Base-by-base conservation (phyloP, 768 basidiomycete species). In the Kwoniella mangroviensis region DNA sequence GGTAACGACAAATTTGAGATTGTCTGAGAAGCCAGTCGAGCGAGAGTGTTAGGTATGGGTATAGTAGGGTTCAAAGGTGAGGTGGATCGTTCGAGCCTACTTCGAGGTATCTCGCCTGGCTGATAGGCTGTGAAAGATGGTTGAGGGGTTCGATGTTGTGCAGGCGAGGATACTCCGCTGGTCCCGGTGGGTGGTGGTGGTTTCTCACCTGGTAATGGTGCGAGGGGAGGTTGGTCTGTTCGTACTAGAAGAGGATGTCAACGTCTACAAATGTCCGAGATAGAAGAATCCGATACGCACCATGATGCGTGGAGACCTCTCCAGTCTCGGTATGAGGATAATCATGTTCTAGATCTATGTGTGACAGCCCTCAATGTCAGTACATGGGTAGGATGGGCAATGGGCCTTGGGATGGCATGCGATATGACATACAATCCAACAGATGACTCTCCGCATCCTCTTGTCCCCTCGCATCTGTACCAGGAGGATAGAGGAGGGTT, bases 381-480 rank as follows among this genome's bases (percentile, higher is more conserved):
- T 34, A 34, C 9, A 34, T 34, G 34, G 34, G 9, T n/a, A 7
- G 34, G 4, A 34, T 34, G 9, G 34, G 34, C 34, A 34, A 7
- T 7, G 34, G 1, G 34, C 6, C 34, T 7, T 34, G 34, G 34
- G 6, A 60, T 60, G 10, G 15, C 21, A 21, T 11, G 15, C 13
- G 40, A 4, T 13, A 26, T 26, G 21, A 64, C 68, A 24, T 57
- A 69, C 68, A 69, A 2, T 69, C 55, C 68, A 69, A 63, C 53
- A 69, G 49, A 64, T 63, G 61, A 57, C 51, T 45, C 13, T 57
- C 68, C 1, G 62, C 26, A 1, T 69, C 68, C 15, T 69, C 68
- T 22, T 52, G 10, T 9, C n/a, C 49, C 28, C 59, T 63, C 15
- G 41, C 56, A 49, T 63, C 68, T 34, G 41, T 24, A 1, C 65